phyloP scores from a whole-genome alignment of 352 stramenopile genomes.

The Phytophthora capsici region DNA sequence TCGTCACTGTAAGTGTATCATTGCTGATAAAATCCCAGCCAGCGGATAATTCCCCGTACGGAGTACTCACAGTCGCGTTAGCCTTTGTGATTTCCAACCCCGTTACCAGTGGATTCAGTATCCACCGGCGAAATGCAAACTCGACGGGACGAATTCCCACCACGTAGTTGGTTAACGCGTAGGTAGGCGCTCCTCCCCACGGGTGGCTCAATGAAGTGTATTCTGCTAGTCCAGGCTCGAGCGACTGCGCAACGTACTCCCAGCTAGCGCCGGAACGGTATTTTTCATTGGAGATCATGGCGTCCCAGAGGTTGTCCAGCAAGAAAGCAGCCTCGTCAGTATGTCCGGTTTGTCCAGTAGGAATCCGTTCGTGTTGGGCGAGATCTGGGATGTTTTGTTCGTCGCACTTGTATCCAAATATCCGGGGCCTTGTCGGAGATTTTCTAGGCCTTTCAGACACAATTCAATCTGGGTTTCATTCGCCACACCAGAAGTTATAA shows the following conservation, averaged over 20 bases:
- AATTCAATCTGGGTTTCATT: conserved; percentile 32
- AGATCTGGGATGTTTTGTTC: conserved; percentile 28
- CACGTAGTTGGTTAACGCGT: conserved; percentile 41
- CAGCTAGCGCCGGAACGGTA: conserved; percentile 29
- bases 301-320: conserved; percentile 41
- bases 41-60: conserved; percentile 18
- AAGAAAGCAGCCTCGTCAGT: conserved; percentile 28
- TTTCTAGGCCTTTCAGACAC: conserved; percentile 25
- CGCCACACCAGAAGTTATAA: conserved; percentile 32
- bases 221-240: neutral
- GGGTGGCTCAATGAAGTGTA: conserved; percentile 37
- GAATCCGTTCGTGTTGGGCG: conserved; percentile 40
- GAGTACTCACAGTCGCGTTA: conserved; percentile 32
- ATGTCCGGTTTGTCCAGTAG: conserved; percentile 28
- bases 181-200: conserved; percentile 33
- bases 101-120: conserved; percentile 35
- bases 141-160: conserved; percentile 29
- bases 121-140: conserved; percentile 39
- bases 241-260: conserved; percentile 40
- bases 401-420: conserved; percentile 33
- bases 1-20: conserved; percentile 13
- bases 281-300: conserved; percentile 40
- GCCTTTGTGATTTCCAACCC: conserved; percentile 29
- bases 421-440: conserved; percentile 31
- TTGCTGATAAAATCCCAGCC: conserved; percentile 9